Percentiles rank a stretch among this genome's conserved stretches.
These are phyloP conservation scores for Desmodesmus armatus DNA, from an alignment of 139 green algal species.

Conservation along the genomic window DNA sequence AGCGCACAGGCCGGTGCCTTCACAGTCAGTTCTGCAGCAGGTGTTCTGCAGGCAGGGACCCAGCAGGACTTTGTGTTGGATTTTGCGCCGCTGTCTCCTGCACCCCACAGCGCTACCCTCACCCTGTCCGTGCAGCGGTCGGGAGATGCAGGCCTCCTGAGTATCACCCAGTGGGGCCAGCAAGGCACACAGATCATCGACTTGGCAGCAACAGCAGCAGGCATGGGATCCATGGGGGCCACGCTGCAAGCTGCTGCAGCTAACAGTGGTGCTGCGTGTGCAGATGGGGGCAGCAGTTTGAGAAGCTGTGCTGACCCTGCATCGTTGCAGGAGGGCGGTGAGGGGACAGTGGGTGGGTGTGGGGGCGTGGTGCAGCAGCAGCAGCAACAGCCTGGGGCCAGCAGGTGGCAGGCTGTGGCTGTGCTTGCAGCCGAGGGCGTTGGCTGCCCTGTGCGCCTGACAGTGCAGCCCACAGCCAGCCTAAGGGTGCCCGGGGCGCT, in stretches of 20 bases:
- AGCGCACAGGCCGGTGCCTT: background rate
- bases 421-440: background rate
- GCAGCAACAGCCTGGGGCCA: background rate
- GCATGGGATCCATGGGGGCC: background rate
- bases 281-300: too few relatives aligned
- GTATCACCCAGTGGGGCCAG: background rate
- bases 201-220: conserved; percentile 29
- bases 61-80: background rate
- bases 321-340: too few relatives aligned
- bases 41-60: background rate
- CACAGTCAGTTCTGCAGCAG: background rate
- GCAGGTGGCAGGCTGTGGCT: background rate
- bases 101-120: background rate
- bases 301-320: too few relatives aligned
- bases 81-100: background rate
- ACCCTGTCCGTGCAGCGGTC: background rate
- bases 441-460: background rate
- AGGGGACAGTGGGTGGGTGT: too few relatives aligned
- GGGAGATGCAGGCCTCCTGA: too few relatives aligned
- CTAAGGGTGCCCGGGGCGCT: background rate
- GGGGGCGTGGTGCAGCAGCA: background rate
- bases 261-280: background rate
- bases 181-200: background rate
- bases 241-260: background rate
- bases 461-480: background rate